Conservation (phyloP, 257 asterid genomes). For the Solanum appendiculatum region DNA sequence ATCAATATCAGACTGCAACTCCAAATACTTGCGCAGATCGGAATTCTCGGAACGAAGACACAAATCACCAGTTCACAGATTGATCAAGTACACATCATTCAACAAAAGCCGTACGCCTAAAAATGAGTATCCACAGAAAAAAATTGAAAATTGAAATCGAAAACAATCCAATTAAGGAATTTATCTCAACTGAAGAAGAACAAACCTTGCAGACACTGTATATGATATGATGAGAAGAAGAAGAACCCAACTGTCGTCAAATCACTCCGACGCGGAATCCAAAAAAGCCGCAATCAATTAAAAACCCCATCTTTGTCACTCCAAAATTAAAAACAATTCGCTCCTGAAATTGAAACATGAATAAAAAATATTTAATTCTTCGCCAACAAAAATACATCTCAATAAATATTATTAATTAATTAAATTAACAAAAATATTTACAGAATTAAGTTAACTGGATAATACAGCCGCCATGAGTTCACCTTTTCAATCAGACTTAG, state of each 20-base stretch:
- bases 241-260: slow-evolving; percentile 1
- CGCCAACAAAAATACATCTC: background rate
- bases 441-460: background rate
- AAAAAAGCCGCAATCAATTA: background rate
- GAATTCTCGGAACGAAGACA: background rate
- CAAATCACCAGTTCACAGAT: background rate
- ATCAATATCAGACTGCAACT: background rate
- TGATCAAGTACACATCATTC: background rate
- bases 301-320: background rate
- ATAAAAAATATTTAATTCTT: background rate
- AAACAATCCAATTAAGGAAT: background rate
- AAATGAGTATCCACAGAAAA: background rate
- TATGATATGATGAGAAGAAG: background rate
- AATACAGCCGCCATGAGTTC: background rate
- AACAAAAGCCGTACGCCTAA: background rate
- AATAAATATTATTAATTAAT: background rate
- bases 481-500: background rate
- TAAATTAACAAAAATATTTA: background rate
- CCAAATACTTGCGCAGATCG: background rate
- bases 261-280: background rate
- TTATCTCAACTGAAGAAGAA: background rate
- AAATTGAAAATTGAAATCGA: background rate
- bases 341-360: background rate
- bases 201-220: background rate
- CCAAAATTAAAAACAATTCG: background rate